Base-by-base conservation (phyloP, 192 early-diverging fungal genomes). In the Backusella tuberculispora region DNA sequence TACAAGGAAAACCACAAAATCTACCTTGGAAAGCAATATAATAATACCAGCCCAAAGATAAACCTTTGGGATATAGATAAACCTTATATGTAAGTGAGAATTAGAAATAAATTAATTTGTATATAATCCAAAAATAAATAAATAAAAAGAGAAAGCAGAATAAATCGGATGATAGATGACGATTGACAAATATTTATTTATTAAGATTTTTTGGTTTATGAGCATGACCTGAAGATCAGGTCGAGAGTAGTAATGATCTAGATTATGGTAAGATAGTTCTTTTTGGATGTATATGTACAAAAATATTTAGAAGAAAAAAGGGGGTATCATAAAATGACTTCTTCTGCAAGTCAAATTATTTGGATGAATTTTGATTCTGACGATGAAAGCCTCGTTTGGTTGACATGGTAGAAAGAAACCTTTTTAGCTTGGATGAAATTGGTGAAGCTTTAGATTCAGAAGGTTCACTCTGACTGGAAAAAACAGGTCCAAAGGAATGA, bases 351-450 rank as follows among this genome's bases (percentile, higher is more conserved):
- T 26, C 10, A 60, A 60, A 60, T 9, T 50, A 50, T 15, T 60
- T 26, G 13, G 21, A 60, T 26, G 53, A 60, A 60, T 60, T 60
- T 60, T 19, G 53, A 60, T 60, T 60, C 53, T 45, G 43, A 69
- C 68, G 45, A 69, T 45, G 42, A 47, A 12, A 3, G 19, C 66
- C 4, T 5, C 40, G 38, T 14, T 42, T 40, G 9, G 24, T 45
- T 46, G 42, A 26, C 21, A 69, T 69, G 21, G 68, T 47, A 13
- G 68, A 44, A 4, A 69, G 26, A 15, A 69, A 37, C 15, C 68
- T 42, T 34, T 69, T 69, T 24, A 69, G 15, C 45, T 69, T 69
- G 12, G 26, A 69, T 69, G 42, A 46, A 2, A 69, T 14, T 8
- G 15, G 42, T 15, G 37, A 21, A 0, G 24, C 45, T 47, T 42